Percentiles rank a stretch among this genome's conserved stretches.
phyloP scores from a whole-genome alignment of 768 basidiomycete genomes.

The Pleurotus sapidus region DNA sequence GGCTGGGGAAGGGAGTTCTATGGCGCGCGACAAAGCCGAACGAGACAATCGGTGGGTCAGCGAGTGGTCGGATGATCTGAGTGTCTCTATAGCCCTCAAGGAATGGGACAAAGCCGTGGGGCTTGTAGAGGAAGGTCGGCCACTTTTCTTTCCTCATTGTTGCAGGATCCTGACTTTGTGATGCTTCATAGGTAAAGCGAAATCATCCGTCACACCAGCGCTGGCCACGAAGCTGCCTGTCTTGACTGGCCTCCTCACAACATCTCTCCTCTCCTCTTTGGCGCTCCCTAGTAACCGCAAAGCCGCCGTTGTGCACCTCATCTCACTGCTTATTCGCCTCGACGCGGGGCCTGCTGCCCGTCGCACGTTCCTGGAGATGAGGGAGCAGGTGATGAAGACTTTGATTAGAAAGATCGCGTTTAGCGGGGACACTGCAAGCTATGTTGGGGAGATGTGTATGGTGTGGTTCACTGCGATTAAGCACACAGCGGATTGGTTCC shows the following conservation, averaged over 20 bases:
- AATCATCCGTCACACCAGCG: constrained; percentile 50
- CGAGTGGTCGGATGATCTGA: constrained; percentile 89
- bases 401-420: constrained; percentile 87
- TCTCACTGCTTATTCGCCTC: constrained; percentile 71
- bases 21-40: constrained; percentile 72
- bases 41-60: constrained; percentile 83
- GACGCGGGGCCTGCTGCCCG: constrained; percentile 78
- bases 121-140: constrained; percentile 77
- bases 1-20: constrained; percentile 48
- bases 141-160: background rate
- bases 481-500: constrained; percentile 97
- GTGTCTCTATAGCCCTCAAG: constrained; percentile 85
- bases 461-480: constrained; percentile 94
- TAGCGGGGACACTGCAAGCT: constrained; percentile 83
- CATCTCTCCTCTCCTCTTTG: constrained; percentile 72
- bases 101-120: constrained; percentile 87
- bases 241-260: constrained; percentile 64
- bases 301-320: constrained; percentile 64
- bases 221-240: constrained; percentile 59
- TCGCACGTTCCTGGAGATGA: constrained; percentile 76
- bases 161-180: background rate
- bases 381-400: constrained; percentile 68
- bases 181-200: constrained; percentile 49
- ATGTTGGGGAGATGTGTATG: constrained; percentile 83
- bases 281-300: constrained; percentile 76